A percentile compares a stretch with the other conserved stretches of the same genome.
Evolutionary conservation across 495 filamentous ascomycete genomes (phyloP).

Genomic region (Xanthoparmelia taractica): DNA sequence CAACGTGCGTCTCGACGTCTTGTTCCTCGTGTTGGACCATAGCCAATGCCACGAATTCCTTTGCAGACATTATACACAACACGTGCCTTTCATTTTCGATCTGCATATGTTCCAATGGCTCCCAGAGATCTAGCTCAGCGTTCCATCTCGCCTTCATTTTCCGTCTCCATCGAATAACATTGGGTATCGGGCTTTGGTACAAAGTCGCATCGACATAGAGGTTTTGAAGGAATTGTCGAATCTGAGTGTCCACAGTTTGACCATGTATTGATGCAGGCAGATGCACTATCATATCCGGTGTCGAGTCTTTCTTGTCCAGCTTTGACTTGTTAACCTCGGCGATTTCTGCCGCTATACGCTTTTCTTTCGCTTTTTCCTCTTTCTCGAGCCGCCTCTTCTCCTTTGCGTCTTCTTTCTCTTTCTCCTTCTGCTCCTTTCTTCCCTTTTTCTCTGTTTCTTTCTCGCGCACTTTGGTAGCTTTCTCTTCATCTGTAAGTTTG

Average conservation of each 20-base stretch:
- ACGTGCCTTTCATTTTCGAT: constrained; percentile 60
- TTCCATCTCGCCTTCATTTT: constrained; percentile 59
- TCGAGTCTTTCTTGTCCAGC: constrained; percentile 67
- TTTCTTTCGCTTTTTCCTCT: constrained; percentile 56
- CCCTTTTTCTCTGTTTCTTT: constrained; percentile 37
- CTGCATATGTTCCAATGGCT: constrained; percentile 48
- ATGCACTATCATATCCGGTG: constrained; percentile 79
- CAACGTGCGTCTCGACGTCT: constrained; percentile 54
- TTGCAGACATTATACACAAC: constrained; percentile 56
- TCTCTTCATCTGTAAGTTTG: constrained; percentile 36
- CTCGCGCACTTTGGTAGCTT: constrained; percentile 45
- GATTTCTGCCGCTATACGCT: constrained; percentile 58
- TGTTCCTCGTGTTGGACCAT: constrained; percentile 29
- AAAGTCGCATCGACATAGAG: constrained; percentile 49
- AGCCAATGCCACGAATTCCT: constrained; percentile 56
- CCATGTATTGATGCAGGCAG: constrained; percentile 50
- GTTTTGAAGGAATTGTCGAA: constrained; percentile 46
- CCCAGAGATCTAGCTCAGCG: constrained; percentile 53
- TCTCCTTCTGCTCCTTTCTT: constrained; percentile 44
- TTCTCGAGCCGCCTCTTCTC: constrained; percentile 42
- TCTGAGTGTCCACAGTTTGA: constrained; percentile 42
- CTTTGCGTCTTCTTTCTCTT: constrained; percentile 40
- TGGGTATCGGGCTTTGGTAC: constrained; percentile 41
- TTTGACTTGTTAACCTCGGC: constrained; percentile 68
- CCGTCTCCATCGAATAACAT: constrained; percentile 67